Evolutionary conservation across 1,139 yeast species (phyloP), one percentile per base, ranked within the genome.

Genomic region (Kodamaea suecica): DNA sequence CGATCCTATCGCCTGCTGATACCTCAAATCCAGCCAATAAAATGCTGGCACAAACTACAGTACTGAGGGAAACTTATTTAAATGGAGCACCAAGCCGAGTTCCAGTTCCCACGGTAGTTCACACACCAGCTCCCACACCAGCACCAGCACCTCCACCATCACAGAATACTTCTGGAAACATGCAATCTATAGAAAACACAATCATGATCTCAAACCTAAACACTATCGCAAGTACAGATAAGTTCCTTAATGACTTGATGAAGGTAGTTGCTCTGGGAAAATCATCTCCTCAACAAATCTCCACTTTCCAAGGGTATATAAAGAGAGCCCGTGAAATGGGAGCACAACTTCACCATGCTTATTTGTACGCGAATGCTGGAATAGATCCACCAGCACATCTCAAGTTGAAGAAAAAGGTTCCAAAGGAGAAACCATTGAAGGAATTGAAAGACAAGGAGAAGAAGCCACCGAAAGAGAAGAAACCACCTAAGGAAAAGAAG

Each of bases 191-290:
- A 1, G 86, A 80, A 35, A 82, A 84, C 52, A 80, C 82, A 34
- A 76, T 83, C 36, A 86, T 88, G 84, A 86, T 90, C 44, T 76
- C 81, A 5, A 85, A 88, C 50, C 70, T 90, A 47, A 88, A 88
- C 47, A 70, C 83, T 2, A 79, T 90, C 57, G 97, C 97, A 0
- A 72, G 84, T 30, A 69, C 73, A 4, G 95, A 88, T 49, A 70
- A 76, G 1, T 71, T 79, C 5, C 59, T 90, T 34, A 82, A 79
- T 46, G 62, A 73, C 2, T 61, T 90, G 36, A 87, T 90, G 96
- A 78, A 80, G 42, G 73, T 71, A 5, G 95, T 90, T 2, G 96
- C 97, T 0, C 74, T 80, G 41, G 95, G 95, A 2, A 70, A 67
- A 20, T 95, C 96, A 0, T 57, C 79, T 0, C 73, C 76, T 1